Evolutionary conservation across 768 basidiomycete species (phyloP), one percentile per base, ranked within the genome.

Genomic region (Candolleomyces aberdarensis): DNA sequence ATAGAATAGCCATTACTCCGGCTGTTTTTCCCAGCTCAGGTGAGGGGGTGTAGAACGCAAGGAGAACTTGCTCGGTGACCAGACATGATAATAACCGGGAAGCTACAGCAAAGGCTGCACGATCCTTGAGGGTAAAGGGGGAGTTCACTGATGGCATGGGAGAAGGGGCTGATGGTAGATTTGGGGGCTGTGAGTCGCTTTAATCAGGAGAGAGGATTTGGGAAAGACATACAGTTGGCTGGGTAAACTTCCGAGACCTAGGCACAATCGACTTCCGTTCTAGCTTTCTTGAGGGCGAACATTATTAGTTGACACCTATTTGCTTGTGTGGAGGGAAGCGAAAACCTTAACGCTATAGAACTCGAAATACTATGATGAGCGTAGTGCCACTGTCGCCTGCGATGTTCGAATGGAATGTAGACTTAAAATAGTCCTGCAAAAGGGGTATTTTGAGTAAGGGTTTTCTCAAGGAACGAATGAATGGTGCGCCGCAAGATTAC

Each of bases 41-140:
- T 22, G 76, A 64, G 7, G 76, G 71, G 4, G 78, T 59, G 63
- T 80, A 82, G 64, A 78, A 74, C 3, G 78, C 78, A 9, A 72
- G 72, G 56, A 83, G 71, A 6, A 83, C 68, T 36, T 75, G 71
- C 63, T 83, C 82, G 15, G 81, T 82, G 56, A 83, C 78, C 52
- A 83, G 72, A 61, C 80, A 81, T 14, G 81, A 78, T 14, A 83
- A 63, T 56, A 83, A 76, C 50, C 82, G 78, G 32, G 80, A 81
- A 26, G 71, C 72, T 47, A 82, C 80, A 9, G 81, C 80, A 61
- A 82, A 81, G 5, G 71, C 70, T 26, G 81, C 79, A 61, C 75
- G 76, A 29, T 75, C 65, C 44, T 46, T 49, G 36, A 77, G 78
- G 47, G 70, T 26, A 3, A 26, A 65, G n/a, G 78, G 66, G 40